Evolutionary conservation across 257 asterid genomes (phyloP).

Genomic region (Petunia secreta): DNA sequence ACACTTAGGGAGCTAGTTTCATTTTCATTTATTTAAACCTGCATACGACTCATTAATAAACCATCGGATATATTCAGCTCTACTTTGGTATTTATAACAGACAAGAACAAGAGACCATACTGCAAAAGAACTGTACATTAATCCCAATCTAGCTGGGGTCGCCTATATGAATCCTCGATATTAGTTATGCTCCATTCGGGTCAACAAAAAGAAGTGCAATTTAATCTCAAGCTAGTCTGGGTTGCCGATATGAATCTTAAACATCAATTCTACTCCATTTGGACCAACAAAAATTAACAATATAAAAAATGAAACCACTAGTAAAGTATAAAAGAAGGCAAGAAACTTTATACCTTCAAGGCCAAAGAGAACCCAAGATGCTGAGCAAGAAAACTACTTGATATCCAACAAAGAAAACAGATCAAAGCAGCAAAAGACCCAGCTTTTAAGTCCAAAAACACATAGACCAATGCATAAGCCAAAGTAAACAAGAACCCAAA

Average conservation of each 20-base stretch:
- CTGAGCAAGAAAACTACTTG: slow-evolving; percentile 65
- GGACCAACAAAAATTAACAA: background rate
- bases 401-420: slow-evolving; percentile 65
- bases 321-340: background rate
- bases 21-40: too few species aligned
- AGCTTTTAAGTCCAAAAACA: slow-evolving; percentile 74
- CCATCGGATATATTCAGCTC: too few species aligned
- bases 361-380: slow-evolving; percentile 67
- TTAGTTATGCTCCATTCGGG: background rate
- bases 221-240: background rate
- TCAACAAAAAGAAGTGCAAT: background rate
- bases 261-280: background rate
- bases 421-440: slow-evolving; percentile 81
- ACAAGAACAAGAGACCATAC: too few species aligned
- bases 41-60: too few species aligned
- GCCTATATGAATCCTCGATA: background rate
- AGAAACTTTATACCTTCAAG: slow-evolving; percentile 61
- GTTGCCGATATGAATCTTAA: background rate
- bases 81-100: too few species aligned
- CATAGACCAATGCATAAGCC: slow-evolving; percentile 61
- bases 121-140: background rate
- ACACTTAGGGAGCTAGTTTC: too few species aligned
- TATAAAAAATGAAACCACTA: background rate
- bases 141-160: background rate
- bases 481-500: slow-evolving; percentile 61